These are phyloP conservation scores for Elymus sibiricus DNA, from an alignment of 176 grass and related monocot genomes.

Conservation along the genomic window DNA sequence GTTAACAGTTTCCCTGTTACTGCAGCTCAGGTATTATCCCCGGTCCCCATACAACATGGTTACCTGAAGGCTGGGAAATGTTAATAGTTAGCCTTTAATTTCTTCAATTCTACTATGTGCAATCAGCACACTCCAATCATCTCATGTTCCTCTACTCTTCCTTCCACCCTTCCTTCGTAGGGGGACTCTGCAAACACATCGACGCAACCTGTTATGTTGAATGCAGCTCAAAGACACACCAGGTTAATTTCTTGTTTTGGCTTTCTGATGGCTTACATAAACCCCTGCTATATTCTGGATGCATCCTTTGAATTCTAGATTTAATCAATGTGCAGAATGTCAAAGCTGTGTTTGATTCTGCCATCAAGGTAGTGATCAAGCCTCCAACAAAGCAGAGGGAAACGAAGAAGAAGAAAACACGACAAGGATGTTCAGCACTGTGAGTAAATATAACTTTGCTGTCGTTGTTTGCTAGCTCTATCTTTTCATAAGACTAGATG, in stretches of 20 bases:
- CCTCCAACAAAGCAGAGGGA: constrained; percentile 71
- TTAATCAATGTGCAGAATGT: constrained; percentile 57
- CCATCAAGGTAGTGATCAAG: constrained; percentile 90
- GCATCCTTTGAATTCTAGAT: background rate
- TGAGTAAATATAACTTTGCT: constrained; percentile 43
- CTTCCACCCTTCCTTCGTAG: constrained; percentile 24
- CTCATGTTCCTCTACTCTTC: background rate
- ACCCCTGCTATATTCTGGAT: background rate
- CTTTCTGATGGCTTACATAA: background rate
- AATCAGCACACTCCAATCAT: background rate
- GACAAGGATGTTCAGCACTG: constrained; percentile 49
- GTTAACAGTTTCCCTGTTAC: constrained; percentile 47
- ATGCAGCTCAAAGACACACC: constrained; percentile 96
- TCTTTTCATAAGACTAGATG: no score
- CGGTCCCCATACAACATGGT: background rate
- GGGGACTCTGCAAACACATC: constrained; percentile 88
- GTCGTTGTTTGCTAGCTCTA: background rate
- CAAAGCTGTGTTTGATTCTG: constrained; percentile 93
- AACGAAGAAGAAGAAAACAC: constrained; percentile 77
- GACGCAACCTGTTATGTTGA: constrained; percentile 77
- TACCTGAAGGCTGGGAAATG: background rate
- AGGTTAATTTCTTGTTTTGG: constrained; percentile 33
- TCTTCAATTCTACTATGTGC: background rate
- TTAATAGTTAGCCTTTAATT: background rate
- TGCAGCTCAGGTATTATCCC: constrained; percentile 63